Evolutionary conservation across 768 basidiomycete genomes (phyloP).

Genomic region (Trametes gibbosa): DNA sequence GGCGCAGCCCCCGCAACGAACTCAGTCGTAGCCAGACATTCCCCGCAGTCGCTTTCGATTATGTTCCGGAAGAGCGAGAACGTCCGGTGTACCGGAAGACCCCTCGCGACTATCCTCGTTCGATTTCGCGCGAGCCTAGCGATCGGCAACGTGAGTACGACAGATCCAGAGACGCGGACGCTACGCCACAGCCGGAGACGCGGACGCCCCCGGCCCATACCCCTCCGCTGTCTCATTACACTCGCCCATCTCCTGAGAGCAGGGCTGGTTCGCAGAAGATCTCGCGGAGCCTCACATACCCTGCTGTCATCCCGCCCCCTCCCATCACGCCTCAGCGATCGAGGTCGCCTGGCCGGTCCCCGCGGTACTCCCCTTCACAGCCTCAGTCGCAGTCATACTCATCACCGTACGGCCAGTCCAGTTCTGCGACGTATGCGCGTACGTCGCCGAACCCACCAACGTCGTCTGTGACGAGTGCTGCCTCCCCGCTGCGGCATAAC

Average conservation of each 20-base stretch:
- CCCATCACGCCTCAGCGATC: constrained; percentile 2
- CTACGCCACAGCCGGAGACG: constrained; percentile 2
- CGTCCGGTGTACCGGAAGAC: constrained; percentile 4
- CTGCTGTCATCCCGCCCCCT: constrained; percentile 1
- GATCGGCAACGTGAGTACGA: neutral
- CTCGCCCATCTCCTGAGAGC: constrained; percentile 11
- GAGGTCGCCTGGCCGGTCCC: neutral
- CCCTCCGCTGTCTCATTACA: constrained; percentile 11
- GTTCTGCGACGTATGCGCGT: constrained; percentile 2
- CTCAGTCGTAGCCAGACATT: constrained; percentile 19
- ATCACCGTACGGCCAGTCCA: neutral
- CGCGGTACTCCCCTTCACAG: neutral
- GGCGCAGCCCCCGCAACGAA: constrained; percentile 9
- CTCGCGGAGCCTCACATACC: constrained; percentile 24
- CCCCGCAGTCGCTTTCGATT: constrained; percentile 11
- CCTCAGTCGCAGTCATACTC: neutral
- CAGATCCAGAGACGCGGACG: constrained; percentile 5
- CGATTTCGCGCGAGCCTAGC: constrained; percentile 5
- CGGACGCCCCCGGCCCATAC: constrained; percentile 13
- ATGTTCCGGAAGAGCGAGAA: constrained; percentile 17
- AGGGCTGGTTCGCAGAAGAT: constrained; percentile 10
- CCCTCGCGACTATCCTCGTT: neutral
- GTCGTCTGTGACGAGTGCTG: constrained; percentile 1
- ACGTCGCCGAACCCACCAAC: constrained; percentile 4
- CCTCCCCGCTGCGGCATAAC: constrained; percentile 20